Evolutionary conservation across 2,329 filamentous ascomycete genomes (phyloP).

Genomic region (Fusarium tuaranense): DNA sequence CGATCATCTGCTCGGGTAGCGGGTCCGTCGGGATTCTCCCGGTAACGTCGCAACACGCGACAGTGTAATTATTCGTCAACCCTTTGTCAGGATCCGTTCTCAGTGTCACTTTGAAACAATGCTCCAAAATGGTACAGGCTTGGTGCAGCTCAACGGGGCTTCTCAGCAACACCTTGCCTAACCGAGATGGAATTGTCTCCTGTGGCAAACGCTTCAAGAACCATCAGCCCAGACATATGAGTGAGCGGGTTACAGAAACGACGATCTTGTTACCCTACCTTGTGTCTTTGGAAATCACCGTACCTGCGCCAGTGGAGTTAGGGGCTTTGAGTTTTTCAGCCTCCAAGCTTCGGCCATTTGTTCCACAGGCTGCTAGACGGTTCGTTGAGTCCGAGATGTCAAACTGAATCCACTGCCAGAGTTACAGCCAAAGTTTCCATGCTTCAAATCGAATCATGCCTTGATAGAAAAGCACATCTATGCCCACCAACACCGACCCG

Average conservation of each 20-base stretch:
- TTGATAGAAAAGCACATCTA: slow-evolving; percentile 4
- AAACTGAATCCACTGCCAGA: background rate
- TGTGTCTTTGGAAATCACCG: background rate
- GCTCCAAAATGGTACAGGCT: background rate
- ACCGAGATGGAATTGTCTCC: background rate
- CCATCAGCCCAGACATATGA: background rate
- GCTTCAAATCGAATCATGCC: background rate
- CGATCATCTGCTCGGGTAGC: background rate
- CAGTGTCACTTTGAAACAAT: background rate
- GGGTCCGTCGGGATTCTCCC: background rate
- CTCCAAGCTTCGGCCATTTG: background rate
- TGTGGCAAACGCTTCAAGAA: background rate
- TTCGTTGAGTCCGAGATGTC: background rate
- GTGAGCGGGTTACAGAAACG: background rate
- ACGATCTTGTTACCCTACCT: background rate
- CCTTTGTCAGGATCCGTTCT: background rate
- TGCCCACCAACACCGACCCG: background rate
- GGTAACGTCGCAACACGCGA: background rate
- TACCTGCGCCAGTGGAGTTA: background rate
- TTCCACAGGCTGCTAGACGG: background rate
- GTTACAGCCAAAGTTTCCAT: background rate
- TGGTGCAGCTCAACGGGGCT: background rate
- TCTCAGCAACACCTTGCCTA: background rate
- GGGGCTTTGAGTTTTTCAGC: background rate
- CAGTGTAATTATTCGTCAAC: background rate